Evolutionary conservation across 2,329 filamentous ascomycete genomes (phyloP), one percentile per base, ranked within the genome.

Genomic region (Verticillium longisporum): DNA sequence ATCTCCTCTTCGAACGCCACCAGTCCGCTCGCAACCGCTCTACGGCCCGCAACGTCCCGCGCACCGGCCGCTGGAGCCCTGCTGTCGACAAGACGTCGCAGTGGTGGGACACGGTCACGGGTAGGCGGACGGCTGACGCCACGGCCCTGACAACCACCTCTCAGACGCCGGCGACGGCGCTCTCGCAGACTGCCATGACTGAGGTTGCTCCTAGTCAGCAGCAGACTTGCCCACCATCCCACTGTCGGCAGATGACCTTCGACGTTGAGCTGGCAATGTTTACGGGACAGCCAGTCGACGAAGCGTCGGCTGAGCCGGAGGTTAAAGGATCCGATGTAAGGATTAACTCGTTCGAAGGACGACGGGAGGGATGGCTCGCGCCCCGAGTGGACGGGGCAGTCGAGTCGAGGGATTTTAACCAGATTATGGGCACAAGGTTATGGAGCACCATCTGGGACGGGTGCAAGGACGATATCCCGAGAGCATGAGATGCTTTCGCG

Each of bases 1-100:
- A 66, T n/a, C 61, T 66, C 13, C 61, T 66, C 10, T 62, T 53
- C 53, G 61, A 66, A 54, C 54, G 62, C 32, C 60, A 26, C 34
- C 50, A 53, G 10, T 11, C 18, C 32, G 55, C 3, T 6, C 58
- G 3, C 38, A 34, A 32, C 21, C 56, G 31, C 21, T 45, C 15
- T 14, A 2, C 14, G 1, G 36, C 56, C 10, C 36, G 41, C 6
- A 56, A 58, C 11, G 15, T 54, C 3, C 60, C 60, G 0, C 34
- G 60, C 2, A 59, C 57, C 2, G 31, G 21, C 4, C 34, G 45
- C 6, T 50, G 45, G 45, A 26, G 45, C 45, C 21, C 37, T 13
- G 31, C 56, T 6, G 34, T 50, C 2, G 33, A 15, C 1, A 31
- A 14, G 21, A n/a, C 37, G 18, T 62, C 61, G 0, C 61, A 57